Percentiles rank a stretch among this genome's conserved stretches.
Conservation (phyloP, 2,329 filamentous ascomycete species). For the Fusarium clavum region DNA sequence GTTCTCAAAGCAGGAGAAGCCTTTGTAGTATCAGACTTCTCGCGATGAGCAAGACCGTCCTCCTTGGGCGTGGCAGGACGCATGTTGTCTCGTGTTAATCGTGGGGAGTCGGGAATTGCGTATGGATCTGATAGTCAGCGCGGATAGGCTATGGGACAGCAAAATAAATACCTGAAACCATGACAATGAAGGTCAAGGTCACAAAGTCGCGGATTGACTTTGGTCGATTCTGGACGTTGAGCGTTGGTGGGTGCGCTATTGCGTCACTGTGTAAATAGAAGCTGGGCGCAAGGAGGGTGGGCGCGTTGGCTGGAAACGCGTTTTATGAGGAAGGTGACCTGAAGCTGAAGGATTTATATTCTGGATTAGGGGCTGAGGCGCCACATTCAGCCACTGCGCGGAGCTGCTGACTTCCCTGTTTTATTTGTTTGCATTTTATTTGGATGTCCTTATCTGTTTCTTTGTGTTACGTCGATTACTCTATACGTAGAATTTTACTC, state of each 20-base stretch:
- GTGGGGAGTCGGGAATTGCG: conserved; percentile 39
- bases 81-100: conserved; percentile 23
- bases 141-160: not conserved
- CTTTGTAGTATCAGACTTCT: conserved; percentile 24
- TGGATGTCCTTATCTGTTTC: not conserved
- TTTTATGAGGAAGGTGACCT: conserved; percentile 11
- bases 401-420: conserved; percentile 16
- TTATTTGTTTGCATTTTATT: not conserved
- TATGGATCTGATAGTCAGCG: conserved; percentile 41
- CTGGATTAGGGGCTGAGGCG: conserved; percentile 29
- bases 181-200: not conserved
- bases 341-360: not conserved
- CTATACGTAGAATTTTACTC: not conserved
- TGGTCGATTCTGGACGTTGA: conserved; percentile 6
- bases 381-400: conserved; percentile 33
- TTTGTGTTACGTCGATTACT: not conserved
- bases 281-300: conserved; percentile 38
- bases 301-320: conserved; percentile 39
- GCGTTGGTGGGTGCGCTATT: conserved; percentile 25
- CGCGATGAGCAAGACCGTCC: conserved; percentile 28
- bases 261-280: conserved; percentile 36
- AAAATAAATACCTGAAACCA: conserved; percentile 33
- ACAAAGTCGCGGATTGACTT: conserved; percentile 26
- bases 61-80: conserved; percentile 22
- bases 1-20: conserved; percentile 22